phyloP scores from a whole-genome alignment of 2,329 filamentous ascomycete genomes.

The Fusarium ramigenum region DNA sequence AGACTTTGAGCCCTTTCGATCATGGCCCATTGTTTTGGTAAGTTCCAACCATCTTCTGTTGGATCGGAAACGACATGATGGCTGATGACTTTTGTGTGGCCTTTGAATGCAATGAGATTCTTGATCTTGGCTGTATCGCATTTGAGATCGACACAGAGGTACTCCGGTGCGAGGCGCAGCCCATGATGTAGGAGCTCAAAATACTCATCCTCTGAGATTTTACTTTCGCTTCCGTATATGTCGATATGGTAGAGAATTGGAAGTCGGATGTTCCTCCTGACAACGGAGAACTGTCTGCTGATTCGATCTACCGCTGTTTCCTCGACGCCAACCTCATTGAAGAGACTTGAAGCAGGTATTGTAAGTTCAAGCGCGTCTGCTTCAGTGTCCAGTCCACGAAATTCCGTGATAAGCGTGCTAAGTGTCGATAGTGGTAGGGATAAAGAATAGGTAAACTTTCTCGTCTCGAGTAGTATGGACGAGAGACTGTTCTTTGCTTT shows the following conservation, averaged over 20 bases:
- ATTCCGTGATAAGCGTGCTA: neutral
- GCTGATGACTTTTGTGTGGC: neutral
- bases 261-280: neutral
- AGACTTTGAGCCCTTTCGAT: neutral
- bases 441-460: neutral
- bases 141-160: neutral
- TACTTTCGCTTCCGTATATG: fast-evolving
- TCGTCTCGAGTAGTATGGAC: neutral
- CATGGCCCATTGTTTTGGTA: neutral
- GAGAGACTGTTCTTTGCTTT: neutral
- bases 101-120: neutral
- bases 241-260: neutral
- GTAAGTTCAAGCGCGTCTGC: neutral
- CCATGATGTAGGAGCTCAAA: neutral
- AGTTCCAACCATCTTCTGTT: neutral
- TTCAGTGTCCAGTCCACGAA: neutral
- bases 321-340: fast-evolving
- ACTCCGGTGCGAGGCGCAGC: neutral
- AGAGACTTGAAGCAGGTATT: neutral
- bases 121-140: neutral
- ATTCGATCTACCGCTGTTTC: neutral
- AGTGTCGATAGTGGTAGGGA: neutral
- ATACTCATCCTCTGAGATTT: neutral
- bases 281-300: neutral
- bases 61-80: neutral